Evolutionary conservation across 2,329 filamentous ascomycete genomes (phyloP), one percentile per base, ranked within the genome.

Genomic region (Xylaria sp.): DNA sequence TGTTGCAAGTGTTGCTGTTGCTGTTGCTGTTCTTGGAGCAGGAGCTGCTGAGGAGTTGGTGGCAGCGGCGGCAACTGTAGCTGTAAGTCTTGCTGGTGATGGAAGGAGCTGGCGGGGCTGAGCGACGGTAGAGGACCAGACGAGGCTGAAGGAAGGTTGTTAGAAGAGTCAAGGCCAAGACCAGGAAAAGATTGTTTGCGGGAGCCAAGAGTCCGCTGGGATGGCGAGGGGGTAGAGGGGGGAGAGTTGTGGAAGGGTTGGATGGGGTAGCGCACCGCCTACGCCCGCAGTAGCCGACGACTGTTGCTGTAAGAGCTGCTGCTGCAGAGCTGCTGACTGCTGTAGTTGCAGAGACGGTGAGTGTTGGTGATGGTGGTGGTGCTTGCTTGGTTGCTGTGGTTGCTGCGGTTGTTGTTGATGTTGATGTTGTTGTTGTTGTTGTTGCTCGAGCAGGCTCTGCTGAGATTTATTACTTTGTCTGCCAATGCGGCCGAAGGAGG

Each of bases 401-500:
- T 67, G 65, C 57, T 67, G 64, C 52, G 64, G 63, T 53, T 67
- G 63, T 53, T 67, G 65, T 52, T 61, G 62, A 42, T 66, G 63
- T 13, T 58, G 58, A 10, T 53, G 59, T 46, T 65, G 63, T 58
- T 67, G 72, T 63, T 69, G 73, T 67, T 70, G 74, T 52, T 69
- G 73, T 67, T 74, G 71, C 70, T 81, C 80, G 68, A 76, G 74
- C 68, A 83, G 76, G 65, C 79, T 78, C 70, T 82, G 80, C 75
- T 83, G 82, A 71, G 82, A 71, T 67, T 61, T 67, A 64, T 71
- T 71, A 64, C 67, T 69, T 53, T 81, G 78, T 76, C 76, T 83
- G 71, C 78, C 77, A 72, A 82, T 74, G 70, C 80, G 80, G 74
- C 76, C 75, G 73, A 83, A 83, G 73, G 74, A 73, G 69, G 77